phyloP scores from a whole-genome alignment of 805 yeast genomes.

The Pichia occidentalis region DNA sequence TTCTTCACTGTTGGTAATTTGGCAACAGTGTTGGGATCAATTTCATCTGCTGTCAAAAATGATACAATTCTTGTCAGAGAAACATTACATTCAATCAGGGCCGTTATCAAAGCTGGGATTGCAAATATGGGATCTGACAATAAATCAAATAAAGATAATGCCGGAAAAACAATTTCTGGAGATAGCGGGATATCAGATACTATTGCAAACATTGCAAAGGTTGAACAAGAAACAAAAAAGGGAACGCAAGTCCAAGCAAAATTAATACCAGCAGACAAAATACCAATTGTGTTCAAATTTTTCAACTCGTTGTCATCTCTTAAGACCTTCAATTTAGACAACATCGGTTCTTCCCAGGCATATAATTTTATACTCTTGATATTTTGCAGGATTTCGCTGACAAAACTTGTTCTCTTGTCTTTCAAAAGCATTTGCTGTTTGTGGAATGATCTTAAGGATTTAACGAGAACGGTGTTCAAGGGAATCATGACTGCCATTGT shows the following conservation, averaged over 20 bases:
- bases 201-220: conserved; percentile 49
- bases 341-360: conserved; percentile 66
- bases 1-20: conserved; percentile 19
- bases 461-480: conserved; percentile 43
- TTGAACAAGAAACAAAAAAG: conserved; percentile 53
- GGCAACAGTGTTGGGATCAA: conserved; percentile 32
- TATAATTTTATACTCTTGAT: conserved; percentile 62
- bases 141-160: conserved; percentile 53
- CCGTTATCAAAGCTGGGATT: conserved; percentile 51
- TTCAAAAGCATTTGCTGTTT: conserved; percentile 56
- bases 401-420: conserved; percentile 51
- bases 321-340: conserved; percentile 41
- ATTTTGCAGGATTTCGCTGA: conserved; percentile 53
- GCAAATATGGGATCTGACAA: conserved; percentile 52
- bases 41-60: conserved; percentile 40
- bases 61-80: conserved; percentile 47
- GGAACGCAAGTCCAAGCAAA: conserved; percentile 65
- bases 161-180: conserved; percentile 65
- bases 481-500: conserved; percentile 54
- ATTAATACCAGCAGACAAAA: conserved; percentile 38
- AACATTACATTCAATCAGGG: conserved; percentile 52
- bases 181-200: conserved; percentile 45
- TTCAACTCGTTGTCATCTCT: conserved; percentile 54
- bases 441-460: conserved; percentile 38
- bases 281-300: conserved; percentile 44